These are phyloP conservation scores for Parmelia sp. DNA, from an alignment of 495 filamentous ascomycete species.

Conservation along the genomic window DNA sequence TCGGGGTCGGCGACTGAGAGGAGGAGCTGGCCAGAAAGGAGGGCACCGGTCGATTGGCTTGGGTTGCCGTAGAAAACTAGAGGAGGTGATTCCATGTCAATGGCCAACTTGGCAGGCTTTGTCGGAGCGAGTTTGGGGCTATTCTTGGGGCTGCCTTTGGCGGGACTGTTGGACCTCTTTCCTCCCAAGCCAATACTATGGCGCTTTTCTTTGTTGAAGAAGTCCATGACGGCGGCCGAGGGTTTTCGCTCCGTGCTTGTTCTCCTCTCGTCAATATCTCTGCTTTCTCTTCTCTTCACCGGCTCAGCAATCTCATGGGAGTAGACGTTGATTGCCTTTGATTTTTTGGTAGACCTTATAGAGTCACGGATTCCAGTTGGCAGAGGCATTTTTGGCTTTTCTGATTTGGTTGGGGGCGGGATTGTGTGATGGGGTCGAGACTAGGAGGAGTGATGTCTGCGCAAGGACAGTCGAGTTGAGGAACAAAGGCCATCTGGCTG, in stretches of 20 bases:
- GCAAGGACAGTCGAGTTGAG: neutral
- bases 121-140: conserved; percentile 23
- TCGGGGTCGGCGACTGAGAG: conserved; percentile 59
- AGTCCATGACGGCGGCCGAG: conserved; percentile 18
- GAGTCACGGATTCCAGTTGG: conserved; percentile 20
- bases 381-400: conserved; percentile 14
- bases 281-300: neutral
- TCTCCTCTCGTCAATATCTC: conserved; percentile 7
- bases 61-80: conserved; percentile 74
- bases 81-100: conserved; percentile 85
- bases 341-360: conserved; percentile 12
- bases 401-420: conserved; percentile 10
- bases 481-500: neutral
- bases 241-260: conserved; percentile 11
- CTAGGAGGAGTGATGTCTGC: neutral
- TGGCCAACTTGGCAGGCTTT: conserved; percentile 55
- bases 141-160: conserved; percentile 21
- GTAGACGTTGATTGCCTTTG: conserved; percentile 27
- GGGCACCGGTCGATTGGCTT: conserved; percentile 70
- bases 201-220: conserved; percentile 23
- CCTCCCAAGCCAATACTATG: conserved; percentile 11
- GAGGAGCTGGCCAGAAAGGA: conserved; percentile 79
- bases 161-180: conserved; percentile 11
- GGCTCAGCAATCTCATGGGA: conserved; percentile 36
- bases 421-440: neutral